Evolutionary conservation across 1,139 yeast species (phyloP).

Genomic region (Geotrichum bryndzae): DNA sequence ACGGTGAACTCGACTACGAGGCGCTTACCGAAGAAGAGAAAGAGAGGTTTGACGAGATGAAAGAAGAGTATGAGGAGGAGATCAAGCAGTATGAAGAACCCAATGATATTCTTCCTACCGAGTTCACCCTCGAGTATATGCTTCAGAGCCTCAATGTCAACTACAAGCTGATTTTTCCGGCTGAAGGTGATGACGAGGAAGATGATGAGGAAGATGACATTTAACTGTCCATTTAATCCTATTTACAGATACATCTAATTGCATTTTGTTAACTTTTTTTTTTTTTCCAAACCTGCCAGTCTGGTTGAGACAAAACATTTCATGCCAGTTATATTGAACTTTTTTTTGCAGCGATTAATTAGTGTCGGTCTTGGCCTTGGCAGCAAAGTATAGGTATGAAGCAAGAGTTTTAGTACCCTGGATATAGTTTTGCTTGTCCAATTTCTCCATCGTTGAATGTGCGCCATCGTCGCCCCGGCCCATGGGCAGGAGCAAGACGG

Average conservation of each 20-base stretch:
- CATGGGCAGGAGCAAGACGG: constrained; percentile 86
- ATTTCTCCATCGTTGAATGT: constrained; percentile 92
- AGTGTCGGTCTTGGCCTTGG: constrained; percentile 26
- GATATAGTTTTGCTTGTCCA: constrained; percentile 80
- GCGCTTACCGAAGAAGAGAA: constrained; percentile 33
- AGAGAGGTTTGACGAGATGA: constrained; percentile 21
- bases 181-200: constrained; percentile 8
- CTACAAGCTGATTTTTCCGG: constrained; percentile 37
- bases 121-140: constrained; percentile 42
- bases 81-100: constrained; percentile 30
- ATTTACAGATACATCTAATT: not conserved
- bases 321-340: not conserved
- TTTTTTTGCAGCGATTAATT: not conserved
- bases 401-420: constrained; percentile 92
- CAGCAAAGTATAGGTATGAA: constrained; percentile 86
- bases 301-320: too few species aligned
- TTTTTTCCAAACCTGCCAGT: too few species aligned
- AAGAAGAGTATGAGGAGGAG: constrained; percentile 29
- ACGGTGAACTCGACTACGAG: constrained; percentile 34
- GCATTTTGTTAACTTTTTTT: not conserved
- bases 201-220: not conserved
- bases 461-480: constrained; percentile 99
- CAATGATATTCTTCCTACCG: constrained; percentile 30
- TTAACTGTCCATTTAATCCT: not conserved
- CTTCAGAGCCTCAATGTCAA: constrained; percentile 40